Percentiles rank a stretch among this genome's conserved stretches.
These are phyloP conservation scores for Mesembryanthemum crystallinum DNA, from an alignment of 148 eudicot species.

Conservation along the genomic window DNA sequence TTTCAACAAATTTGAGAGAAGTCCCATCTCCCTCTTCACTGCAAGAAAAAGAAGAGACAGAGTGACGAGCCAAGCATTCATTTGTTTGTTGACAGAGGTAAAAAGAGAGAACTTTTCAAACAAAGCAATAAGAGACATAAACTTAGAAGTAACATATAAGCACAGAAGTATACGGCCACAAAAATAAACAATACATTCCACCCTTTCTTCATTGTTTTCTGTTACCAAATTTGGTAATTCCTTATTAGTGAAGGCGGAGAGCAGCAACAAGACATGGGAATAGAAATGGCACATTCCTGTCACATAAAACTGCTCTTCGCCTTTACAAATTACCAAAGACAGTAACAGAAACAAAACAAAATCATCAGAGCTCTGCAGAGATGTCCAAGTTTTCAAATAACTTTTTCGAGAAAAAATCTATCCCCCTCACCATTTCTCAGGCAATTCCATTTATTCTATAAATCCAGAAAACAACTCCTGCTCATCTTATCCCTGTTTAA, in stretches of 20 bases:
- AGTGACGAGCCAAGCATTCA: neutral
- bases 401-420: neutral
- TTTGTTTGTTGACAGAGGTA: neutral
- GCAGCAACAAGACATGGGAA: too few relatives aligned
- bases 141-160: neutral
- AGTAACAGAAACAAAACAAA: neutral
- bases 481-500: neutral
- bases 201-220: too few relatives aligned
- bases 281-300: too few relatives aligned
- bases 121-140: neutral
- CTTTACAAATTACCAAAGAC: neutral
- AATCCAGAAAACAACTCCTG: neutral
- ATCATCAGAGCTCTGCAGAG: neutral
- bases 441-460: neutral
- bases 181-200: too few relatives aligned
- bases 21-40: constrained; percentile 52
- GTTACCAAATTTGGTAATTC: too few relatives aligned
- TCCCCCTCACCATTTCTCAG: neutral
- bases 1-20: constrained; percentile 41
- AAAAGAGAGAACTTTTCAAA: neutral
- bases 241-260: too few relatives aligned
- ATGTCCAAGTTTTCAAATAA: neutral
- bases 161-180: too few relatives aligned
- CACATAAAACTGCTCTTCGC: neutral
- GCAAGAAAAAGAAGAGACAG: constrained; percentile 9